phyloP scores from a whole-genome alignment of 345 rosid genomes.

The Crucihimalaya himalaica region DNA sequence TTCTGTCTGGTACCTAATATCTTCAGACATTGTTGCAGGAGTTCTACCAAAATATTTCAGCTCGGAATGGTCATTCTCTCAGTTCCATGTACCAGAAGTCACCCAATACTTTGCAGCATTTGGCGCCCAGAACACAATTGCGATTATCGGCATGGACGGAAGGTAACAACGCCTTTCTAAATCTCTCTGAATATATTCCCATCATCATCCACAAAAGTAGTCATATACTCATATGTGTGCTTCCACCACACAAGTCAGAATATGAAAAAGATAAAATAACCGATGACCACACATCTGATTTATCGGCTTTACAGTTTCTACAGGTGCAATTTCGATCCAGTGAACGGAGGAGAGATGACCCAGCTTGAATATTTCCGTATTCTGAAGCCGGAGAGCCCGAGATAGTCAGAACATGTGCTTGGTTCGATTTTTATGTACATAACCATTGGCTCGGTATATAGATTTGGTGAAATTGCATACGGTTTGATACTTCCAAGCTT shows the following conservation, averaged over 20 bases:
- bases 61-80: constrained; percentile 97
- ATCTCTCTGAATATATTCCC: neutral
- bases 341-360: constrained; percentile 87
- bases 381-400: constrained; percentile 49
- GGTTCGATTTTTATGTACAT: constrained; percentile 7
- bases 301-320: constrained; percentile 68
- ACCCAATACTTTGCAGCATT: constrained; percentile 79
- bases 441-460: constrained; percentile 26
- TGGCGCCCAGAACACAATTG: constrained; percentile 72
- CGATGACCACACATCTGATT: neutral
- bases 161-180: constrained; percentile 50
- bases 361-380: constrained; percentile 78
- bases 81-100: constrained; percentile 76
- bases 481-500: constrained; percentile 14
- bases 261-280: neutral
- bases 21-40: constrained; percentile 48
- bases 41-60: constrained; percentile 90
- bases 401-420: constrained; percentile 16
- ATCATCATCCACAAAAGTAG: constrained; percentile 12
- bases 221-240: neutral
- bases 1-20: constrained; percentile 16
- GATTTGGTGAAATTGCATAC: constrained; percentile 19
- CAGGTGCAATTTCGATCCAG: constrained; percentile 84
- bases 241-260: constrained; percentile 1
- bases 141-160: constrained; percentile 81